Evolutionary conservation across 768 basidiomycete genomes (phyloP), one percentile per base, ranked within the genome.

Genomic region (Strobilomyces echinocephalus): DNA sequence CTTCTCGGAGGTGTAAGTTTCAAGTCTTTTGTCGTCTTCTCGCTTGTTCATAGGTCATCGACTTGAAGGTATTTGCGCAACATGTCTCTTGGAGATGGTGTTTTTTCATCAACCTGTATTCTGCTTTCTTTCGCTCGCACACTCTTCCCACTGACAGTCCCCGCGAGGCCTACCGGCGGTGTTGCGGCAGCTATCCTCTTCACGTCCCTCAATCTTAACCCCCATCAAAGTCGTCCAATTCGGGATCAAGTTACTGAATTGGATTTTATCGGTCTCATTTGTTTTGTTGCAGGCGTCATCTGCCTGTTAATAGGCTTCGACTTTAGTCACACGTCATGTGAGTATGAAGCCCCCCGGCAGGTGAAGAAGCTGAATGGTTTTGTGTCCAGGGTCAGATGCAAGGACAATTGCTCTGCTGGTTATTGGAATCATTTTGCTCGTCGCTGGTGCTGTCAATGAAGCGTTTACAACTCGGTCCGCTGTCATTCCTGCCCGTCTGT

Each of bases 31-130:
- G 1, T 30, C 21, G 8, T 46, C 35, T 40, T 31, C 3, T 6
- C 40, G 45, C 50, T 54, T 56, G 39, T 56, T 52, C 51, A 51
- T 8, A 16, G 28, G 28, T 41, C 24, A 14, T 14, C n/a, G 24
- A 24, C 24, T 24, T 24, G 24, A 44, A 56, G 85, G 83, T 70
- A 12, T 80, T 91, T 53, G 81, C 88, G 0, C 82, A 90, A 63
- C 84, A 87, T 62, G 83, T 83, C 16, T 76, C 82, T 1, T 92
- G 90, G 90, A 71, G 90, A 72, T 91, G 90, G 90, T 87, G 85
- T 64, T 89, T 89, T 69, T 87, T 81, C 64, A 84, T 89, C 59
- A 88, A 88, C 60, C 60, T 89, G 85, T 85, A 63, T 52, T 81
- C 56, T 16, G 24, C 35, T 11, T 8, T 18, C 0, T 35, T 5